Conservation (phyloP, 1,139 yeast genomes). For the Sugiyamaella grinbergsii region DNA sequence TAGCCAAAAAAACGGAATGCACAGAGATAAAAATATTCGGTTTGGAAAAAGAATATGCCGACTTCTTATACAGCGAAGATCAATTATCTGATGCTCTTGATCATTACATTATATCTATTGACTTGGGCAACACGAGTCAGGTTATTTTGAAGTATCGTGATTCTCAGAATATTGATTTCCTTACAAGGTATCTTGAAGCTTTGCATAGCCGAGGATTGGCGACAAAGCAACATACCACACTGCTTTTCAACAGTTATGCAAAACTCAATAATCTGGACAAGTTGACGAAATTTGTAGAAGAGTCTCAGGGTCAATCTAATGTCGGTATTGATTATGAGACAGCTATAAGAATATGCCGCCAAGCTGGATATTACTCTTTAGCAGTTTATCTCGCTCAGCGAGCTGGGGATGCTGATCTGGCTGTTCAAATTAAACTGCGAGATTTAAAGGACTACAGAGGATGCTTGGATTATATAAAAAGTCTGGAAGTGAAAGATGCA, state of each 20-base stretch:
- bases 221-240: slow-evolving; percentile 75
- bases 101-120: slow-evolving; percentile 61
- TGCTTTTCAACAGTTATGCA: slow-evolving; percentile 79
- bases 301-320: slow-evolving; percentile 44
- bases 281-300: slow-evolving; percentile 58
- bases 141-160: slow-evolving; percentile 83
- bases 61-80: slow-evolving; percentile 64
- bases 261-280: slow-evolving; percentile 67
- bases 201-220: slow-evolving; percentile 59
- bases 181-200: slow-evolving; percentile 66
- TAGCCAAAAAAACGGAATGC: slow-evolving; percentile 56
- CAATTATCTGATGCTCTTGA: slow-evolving; percentile 69
- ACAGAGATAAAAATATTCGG: slow-evolving; percentile 47
- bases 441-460: slow-evolving; percentile 65
- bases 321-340: slow-evolving; percentile 64
- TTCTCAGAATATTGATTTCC: slow-evolving; percentile 68
- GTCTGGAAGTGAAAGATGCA: slow-evolving; percentile 77
- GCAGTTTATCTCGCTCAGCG: slow-evolving; percentile 73
- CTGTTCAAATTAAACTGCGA: slow-evolving; percentile 73
- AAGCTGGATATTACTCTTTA: slow-evolving; percentile 67
- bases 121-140: slow-evolving; percentile 60
- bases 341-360: slow-evolving; percentile 73
- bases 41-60: slow-evolving; percentile 59
- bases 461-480: slow-evolving; percentile 67
- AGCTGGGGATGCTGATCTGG: slow-evolving; percentile 70